Conservation (phyloP, 2,329 filamentous ascomycete species). For the Fusarium sacchari region DNA sequence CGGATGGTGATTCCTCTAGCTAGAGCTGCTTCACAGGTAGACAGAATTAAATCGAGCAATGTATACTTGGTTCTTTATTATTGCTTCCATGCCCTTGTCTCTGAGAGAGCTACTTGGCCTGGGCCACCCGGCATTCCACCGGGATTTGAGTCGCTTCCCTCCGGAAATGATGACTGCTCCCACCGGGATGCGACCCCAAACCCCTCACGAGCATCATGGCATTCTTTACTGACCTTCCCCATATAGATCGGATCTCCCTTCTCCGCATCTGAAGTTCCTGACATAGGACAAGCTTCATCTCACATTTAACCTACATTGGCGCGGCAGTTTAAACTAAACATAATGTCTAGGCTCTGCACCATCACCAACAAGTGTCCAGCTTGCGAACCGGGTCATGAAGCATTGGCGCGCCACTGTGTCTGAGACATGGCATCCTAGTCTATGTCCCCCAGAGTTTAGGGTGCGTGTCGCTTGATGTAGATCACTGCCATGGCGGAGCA, state of each 20-base stretch:
- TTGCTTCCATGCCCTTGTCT: not conserved
- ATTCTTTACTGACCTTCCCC: not conserved
- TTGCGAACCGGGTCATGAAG: not conserved
- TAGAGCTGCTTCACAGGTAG: accelerated
- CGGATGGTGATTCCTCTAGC: not conserved
- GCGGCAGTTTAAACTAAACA: not conserved
- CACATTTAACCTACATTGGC: not conserved
- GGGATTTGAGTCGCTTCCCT: not conserved
- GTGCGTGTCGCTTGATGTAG: not conserved
- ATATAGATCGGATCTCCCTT: not conserved
- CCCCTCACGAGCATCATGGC: not conserved
- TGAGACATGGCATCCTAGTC: not conserved
- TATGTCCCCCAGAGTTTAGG: not conserved
- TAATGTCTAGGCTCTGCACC: not conserved
- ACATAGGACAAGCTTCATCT: not conserved
- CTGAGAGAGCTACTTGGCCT: not conserved
- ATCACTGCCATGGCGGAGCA: not conserved
- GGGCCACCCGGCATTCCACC: not conserved
- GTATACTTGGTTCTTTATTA: not conserved
- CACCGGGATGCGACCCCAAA: not conserved
- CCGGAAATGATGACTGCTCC: not conserved
- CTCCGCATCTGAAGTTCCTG: not conserved
- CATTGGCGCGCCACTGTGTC: not conserved
- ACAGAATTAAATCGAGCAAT: accelerated
- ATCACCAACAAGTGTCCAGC: not conserved